A percentile compares a stretch with the other conserved stretches of the same genome.
phyloP scores from a whole-genome alignment of 2,329 filamentous ascomycete species.

The Claviceps fusiformis region DNA sequence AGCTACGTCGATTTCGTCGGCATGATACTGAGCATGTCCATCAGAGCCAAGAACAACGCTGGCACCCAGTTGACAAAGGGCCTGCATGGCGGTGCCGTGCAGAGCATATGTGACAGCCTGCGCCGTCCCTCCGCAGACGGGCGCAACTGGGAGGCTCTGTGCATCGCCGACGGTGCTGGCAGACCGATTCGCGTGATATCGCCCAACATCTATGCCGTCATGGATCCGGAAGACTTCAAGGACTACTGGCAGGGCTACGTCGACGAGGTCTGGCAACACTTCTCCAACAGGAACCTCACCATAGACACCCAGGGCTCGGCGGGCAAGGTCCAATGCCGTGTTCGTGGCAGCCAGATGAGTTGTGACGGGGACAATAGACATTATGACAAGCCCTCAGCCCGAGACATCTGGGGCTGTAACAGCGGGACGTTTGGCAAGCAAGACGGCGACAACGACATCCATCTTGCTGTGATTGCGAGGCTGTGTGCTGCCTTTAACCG shows the following conservation, averaged over 20 bases:
- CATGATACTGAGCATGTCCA: constrained; percentile 34
- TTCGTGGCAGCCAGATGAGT: constrained; percentile 20
- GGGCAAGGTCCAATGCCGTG: constrained; percentile 27
- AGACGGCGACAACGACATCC: constrained; percentile 24
- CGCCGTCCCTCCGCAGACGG: constrained; percentile 25
- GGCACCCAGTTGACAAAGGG: constrained; percentile 26
- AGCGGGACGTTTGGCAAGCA: constrained; percentile 30
- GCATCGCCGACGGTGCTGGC: constrained; percentile 23
- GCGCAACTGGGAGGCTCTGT: constrained; percentile 30
- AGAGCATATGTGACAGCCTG: constrained; percentile 27
- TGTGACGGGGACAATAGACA: constrained; percentile 29
- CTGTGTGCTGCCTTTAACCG: constrained; percentile 38
- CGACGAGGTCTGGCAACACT: constrained; percentile 31
- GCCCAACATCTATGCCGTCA: constrained; percentile 26
- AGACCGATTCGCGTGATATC: constrained; percentile 30
- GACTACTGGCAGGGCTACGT: constrained; percentile 33
- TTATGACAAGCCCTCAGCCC: constrained; percentile 28
- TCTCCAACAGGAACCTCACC: constrained; percentile 22
- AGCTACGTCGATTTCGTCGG: constrained; percentile 39
- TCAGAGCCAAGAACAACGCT: constrained; percentile 23
- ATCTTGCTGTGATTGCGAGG: constrained; percentile 30
- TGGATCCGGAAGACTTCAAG: constrained; percentile 21
- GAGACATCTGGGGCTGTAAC: constrained; percentile 39
- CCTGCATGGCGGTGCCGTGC: constrained; percentile 22
- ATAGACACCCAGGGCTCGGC: constrained; percentile 29